Conservation (phyloP, 805 yeast species). For the Kluyveromyces lactis region DNA sequence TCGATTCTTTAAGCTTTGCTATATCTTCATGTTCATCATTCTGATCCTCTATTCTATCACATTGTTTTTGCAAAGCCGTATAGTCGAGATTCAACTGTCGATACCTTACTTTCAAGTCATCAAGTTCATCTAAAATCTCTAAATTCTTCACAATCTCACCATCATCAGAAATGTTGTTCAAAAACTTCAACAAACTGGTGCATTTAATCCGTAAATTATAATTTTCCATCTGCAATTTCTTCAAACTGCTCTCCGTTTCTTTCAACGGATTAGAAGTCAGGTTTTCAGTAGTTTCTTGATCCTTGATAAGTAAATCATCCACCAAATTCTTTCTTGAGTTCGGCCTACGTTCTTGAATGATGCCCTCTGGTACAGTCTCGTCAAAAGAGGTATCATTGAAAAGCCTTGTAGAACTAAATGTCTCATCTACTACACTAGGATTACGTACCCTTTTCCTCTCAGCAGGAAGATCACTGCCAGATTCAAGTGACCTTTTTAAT, state of each 20-base stretch:
- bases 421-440: conserved; percentile 14
- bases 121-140: conserved; percentile 17
- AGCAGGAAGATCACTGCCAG: conserved; percentile 3
- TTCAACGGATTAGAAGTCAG: conserved; percentile 23
- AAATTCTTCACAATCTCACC: conserved; percentile 18
- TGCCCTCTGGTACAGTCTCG: conserved; percentile 23
- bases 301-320: conserved; percentile 16
- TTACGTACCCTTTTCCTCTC: conserved; percentile 2
- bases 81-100: conserved; percentile 10
- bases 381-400: conserved; percentile 28
- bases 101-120: conserved; percentile 15
- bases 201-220: conserved; percentile 22
- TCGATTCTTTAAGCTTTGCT: not conserved
- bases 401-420: conserved; percentile 18
- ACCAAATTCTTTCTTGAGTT: conserved; percentile 12
- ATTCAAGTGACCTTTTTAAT: conserved; percentile 4
- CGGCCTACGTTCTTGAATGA: conserved; percentile 4
- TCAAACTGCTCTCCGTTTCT: conserved; percentile 24
- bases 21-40: conserved; percentile 1
- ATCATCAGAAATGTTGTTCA: conserved; percentile 22
- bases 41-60: conserved; percentile 9
- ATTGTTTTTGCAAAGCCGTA: conserved; percentile 10
- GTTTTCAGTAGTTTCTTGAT: conserved; percentile 6
- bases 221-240: conserved; percentile 19
- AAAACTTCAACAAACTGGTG: conserved; percentile 22